Base-by-base conservation (phyloP, 768 basidiomycete species). In the Kwoniella shandongensis region DNA sequence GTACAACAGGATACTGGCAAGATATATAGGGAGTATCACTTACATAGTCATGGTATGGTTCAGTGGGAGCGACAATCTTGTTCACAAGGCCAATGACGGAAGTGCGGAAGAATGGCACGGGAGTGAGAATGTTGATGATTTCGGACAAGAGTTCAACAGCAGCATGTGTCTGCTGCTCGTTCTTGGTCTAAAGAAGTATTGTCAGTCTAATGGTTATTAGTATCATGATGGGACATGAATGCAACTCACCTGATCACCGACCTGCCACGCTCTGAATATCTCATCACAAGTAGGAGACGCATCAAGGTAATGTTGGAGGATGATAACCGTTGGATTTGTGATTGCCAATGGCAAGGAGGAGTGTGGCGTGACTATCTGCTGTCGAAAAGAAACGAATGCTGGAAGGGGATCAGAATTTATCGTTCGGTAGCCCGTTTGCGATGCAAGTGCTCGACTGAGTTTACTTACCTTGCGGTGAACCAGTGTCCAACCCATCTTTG, bases 221-320 rank as follows among this genome's bases (percentile, higher is more conserved):
- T 45, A 45, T 23, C 12, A 7, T 5, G 5, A 3, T 18, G 26
- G 18, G 6, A 48, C 5, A 25, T 3, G 2, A 22, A 2, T 7
- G 27, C 3, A 26, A 20, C 50, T 27, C 20, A 61, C 61, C 57
- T 61, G 56, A 25, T 66, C 64, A 1, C 65, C 70, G 13, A 69
- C 51, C 13, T 60, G 48, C 75, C 75, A 76, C 2, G 62, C 61
- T 44, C 54, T 51, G 47, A 76, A 74, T 22, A 76, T 47, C 46
- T 76, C 75, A 7, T 76, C 73, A 18, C 62, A 59, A 1, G 56
- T 61, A 2, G 75, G 73, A 2, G 73, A 74, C 2, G 63, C 49
- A 23, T 70, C 69, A 17, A 74, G 59, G 56, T 76, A 76, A 51
- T 76, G 69, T 53, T 76, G 75, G 0, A 73, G 40, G 23, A 76